Evolutionary conservation across 2,329 filamentous ascomycete species (phyloP), one percentile per base, ranked within the genome.

Genomic region (Trematosphaeria pertusa): DNA sequence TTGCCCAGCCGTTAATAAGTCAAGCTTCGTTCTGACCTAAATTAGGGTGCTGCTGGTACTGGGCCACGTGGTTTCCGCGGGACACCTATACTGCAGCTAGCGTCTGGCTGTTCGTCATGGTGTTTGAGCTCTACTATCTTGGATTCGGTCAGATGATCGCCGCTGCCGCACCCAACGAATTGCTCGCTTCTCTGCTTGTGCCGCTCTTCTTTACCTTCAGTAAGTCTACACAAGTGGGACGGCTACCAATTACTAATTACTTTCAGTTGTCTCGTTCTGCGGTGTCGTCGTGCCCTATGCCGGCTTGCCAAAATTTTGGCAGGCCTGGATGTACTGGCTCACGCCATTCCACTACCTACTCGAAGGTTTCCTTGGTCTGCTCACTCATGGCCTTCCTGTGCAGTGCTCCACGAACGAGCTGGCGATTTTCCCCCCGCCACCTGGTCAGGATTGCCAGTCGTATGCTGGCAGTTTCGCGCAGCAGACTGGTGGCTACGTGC

Each of bases 241-340:
- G 15, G 1, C n/a, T n/a, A n/a, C n/a, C n/a, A n/a, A n/a, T n/a
- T n/a, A 34, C 50, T 54, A 44, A 57, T 28, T 40, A 5, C 14
- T 17, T 22, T 6, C 17, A 62, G 75, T 90, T 2, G 78, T 89
- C 7, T 82, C 81, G 1, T 91, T 92, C 74, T 91, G 87, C 58
- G 88, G 88, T 52, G 86, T 91, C 1, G 75, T 90, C 4, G 87
- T 91, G 0, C 87, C 87, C 0, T 89, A 86, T 53, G 59, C 60
- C 0, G 78, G 79, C 19, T 78, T 91, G 17, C 81, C 84, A 7
- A 58, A 69, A 0, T 91, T 91, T 69, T 91, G 88, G 88, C 73
- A 77, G 11, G 52, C 48, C 6, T 73, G 70, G 70, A 72, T 73
- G 68, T 73, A 71, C 52, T 68, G 63, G 81, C 74, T 88, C 17